Evolutionary conservation across 768 basidiomycete species (phyloP), one percentile per base, ranked within the genome.

Genomic region (Suillus brevipes): DNA sequence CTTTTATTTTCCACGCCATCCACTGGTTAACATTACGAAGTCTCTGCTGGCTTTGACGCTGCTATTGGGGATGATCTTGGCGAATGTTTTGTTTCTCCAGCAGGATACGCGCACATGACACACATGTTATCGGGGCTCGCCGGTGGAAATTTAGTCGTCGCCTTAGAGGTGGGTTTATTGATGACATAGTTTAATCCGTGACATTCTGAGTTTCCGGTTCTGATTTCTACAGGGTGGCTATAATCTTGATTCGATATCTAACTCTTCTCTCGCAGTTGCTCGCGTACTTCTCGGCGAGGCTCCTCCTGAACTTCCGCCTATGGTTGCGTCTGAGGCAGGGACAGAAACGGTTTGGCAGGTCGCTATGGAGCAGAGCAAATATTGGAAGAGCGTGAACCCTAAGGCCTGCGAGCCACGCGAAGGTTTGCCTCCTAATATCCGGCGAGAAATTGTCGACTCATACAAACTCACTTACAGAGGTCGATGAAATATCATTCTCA

Each of bases 21-120:
- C 8, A 23, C 4, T 16, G 12, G 18, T 23, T 63, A 14, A 23
- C 38, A 40, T 14, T 23, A 42, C n/a, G 25, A 72, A 99, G 97
- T 99, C 71, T 98, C 97, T 9, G 95, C 97, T 20, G 97, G 97
- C 4, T 99, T 98, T 72, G 97, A 99, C 72, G 97, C 97, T 10
- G 97, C 97, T 1, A 85, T 84, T 36, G 97, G 97, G 4, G 97
- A 99, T 71, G 87, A 89, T 43, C 83, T 99, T 5, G 97, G 97
- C 42, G 91, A 90, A 78, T 98, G 96, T 71, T 82, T 88, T 68
- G 96, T 99, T 65, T 85, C 92, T 6, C 97, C 97, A 1, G 85
- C 88, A 20, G 97, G 96, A 6, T 99, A 95, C 75, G 95, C 95
- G 0, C 97, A 99, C 71, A 99, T 99, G 96, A 97, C 97, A 7